Evolutionary conservation across 2,329 filamentous ascomycete species (phyloP), one percentile per base, ranked within the genome.

Genomic region (Cordyceps cicadae): DNA sequence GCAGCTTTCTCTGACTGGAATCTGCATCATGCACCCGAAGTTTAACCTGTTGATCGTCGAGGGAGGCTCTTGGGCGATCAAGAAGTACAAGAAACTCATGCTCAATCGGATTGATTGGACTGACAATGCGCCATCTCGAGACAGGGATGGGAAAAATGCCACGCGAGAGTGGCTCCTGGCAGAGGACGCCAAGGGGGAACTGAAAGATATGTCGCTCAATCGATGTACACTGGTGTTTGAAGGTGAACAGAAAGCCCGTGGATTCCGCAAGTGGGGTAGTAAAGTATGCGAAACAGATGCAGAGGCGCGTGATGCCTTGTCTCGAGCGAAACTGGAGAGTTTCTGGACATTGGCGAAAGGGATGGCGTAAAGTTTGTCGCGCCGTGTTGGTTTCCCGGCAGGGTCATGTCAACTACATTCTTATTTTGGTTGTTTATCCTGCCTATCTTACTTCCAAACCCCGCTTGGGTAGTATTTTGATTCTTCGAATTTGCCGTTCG

Each of bases 31-130:
- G 80, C 87, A 97, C 69, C 94, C 94, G 1, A 88, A 87, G 65
- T 87, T 96, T 74, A 95, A 89, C 70, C 76, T 99, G 3, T 85
- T 99, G 17, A 85, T 99, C 64, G 92, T 96, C 1, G 95, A 99
- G 72, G 94, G 93, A 39, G 94, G 94, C 45, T 80, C 86, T 62
- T 87, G 94, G 76, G 89, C 88, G 62, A 88, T 94, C 71, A 86
- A 85, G 57, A 87, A 87, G 64, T 97, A 93, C 79, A 91, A 89
- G 72, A 97, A 96, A 72, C 81, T 99, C 34, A 92, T 99, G 90
- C 79, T 95, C 49, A 87, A 93, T 67, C 91, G 94, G 53, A 92
- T 97, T 69, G 88, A 96, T 72, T 99, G 95, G 94, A 89, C 88
- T 2, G 92, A 97, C 71, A 96, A 96, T 67, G 82, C 85, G 0